A percentile compares a stretch with the other conserved stretches of the same genome.
phyloP scores from a whole-genome alignment of 306 rosid species.

The Cicer arietinum region DNA sequence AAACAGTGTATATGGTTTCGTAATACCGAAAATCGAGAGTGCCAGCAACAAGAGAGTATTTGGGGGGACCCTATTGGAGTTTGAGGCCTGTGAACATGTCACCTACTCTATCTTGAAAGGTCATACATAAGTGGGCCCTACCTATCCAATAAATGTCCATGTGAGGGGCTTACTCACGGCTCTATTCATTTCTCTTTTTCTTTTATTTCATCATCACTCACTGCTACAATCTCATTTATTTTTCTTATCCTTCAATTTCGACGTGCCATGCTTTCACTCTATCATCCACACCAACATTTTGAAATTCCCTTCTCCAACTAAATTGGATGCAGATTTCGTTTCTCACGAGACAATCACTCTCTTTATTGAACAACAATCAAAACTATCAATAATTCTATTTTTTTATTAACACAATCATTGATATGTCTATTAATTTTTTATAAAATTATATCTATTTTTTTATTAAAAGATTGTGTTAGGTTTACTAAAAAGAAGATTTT shows the following conservation, averaged over 20 bases:
- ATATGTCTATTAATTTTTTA: background rate
- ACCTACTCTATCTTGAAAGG: slow-evolving; percentile 32
- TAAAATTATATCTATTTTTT: background rate
- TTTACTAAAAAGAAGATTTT: background rate
- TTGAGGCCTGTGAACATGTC: slow-evolving; percentile 35
- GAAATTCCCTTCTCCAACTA: slow-evolving; percentile 33
- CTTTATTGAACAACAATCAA: background rate
- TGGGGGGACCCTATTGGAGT: slow-evolving; percentile 33
- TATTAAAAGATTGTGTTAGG: background rate
- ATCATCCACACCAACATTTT: slow-evolving; percentile 46
- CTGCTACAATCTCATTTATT: background rate
- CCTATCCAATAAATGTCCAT: slow-evolving; percentile 27
- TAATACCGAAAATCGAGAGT: slow-evolving; percentile 19
- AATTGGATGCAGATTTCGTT: slow-evolving; percentile 2
- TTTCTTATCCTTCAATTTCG: slow-evolving; percentile 39
- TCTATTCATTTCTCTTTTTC: background rate
- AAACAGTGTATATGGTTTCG: slow-evolving; percentile 7
- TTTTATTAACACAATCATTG: background rate
- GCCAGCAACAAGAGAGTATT: background rate
- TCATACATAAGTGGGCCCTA: slow-evolving; percentile 30
- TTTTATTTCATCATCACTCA: background rate
- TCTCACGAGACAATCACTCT: slow-evolving; percentile 4
- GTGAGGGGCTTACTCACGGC: slow-evolving; percentile 13
- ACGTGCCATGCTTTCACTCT: slow-evolving; percentile 31
- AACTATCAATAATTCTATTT: slow-evolving; percentile 4